Base-by-base conservation (phyloP, 805 yeast species). In the Spathaspora arborariae region DNA sequence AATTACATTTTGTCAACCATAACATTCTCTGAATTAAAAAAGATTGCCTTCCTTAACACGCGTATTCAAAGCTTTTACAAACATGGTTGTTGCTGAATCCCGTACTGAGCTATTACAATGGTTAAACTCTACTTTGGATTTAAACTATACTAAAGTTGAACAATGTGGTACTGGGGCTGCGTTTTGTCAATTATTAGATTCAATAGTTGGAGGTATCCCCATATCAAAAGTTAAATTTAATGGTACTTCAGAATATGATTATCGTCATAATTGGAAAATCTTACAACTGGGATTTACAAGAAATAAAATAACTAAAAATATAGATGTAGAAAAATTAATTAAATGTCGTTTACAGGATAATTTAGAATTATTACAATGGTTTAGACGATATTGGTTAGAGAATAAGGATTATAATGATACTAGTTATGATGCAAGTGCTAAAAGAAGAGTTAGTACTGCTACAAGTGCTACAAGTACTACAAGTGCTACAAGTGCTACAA, bases 141-240 rank as follows among this genome's bases (percentile, higher is more conserved):
- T 90, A 37, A 72, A 81, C 51, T 80, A 87, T 56, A 73, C 81
- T 33, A 88, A 86, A 60, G 85, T 94, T 1, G 99, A 94, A 61
- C 91, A 91, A 64, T 84, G 97, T 60, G 99, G 99, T 15, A 80
- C 86, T 2, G 99, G 99, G 2, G 97, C 97, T 1, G 92, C 89
- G 1, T 92, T 88, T 62, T 90, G 97, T 64, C 97, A 91, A 68
- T 77, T 94, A 35, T 75, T 92, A 72, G 97, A 94, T 64, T 80
- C 90, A 6, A 82, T 94, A 16, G 87, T 75, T 56, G 82, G 85
- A 8, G 96, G 89, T 55, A 76, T 94, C 16, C 94, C 97, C 1
- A 79, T 92, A 84, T 59, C 69, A 42, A 80, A 84, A 55, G 95
- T 92, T 45, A 84, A 80, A 56, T 89, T 84, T 60, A 41, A 47